Evolutionary conservation across 169 alveolate genomes (phyloP).

Genomic region (Plasmodium cynomolgi): DNA sequence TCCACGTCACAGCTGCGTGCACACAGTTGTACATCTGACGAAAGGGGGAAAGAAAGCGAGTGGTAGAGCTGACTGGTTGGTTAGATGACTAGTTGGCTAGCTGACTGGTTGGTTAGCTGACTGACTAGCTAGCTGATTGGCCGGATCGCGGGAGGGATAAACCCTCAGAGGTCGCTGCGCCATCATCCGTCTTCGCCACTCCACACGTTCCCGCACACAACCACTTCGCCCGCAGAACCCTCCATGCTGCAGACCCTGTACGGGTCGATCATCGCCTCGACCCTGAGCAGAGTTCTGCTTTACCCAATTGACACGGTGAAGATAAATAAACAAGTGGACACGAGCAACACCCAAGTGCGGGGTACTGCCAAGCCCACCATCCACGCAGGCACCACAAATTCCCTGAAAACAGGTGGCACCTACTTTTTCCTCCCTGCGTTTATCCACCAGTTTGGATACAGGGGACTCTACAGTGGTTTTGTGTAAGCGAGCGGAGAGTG

Average conservation of each 20-base stretch:
- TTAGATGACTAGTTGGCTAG: neutral
- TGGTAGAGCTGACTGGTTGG: neutral
- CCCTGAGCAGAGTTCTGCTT: conserved; percentile 19
- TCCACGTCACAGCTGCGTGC: too few species aligned
- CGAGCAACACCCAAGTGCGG: neutral
- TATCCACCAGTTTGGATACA: conserved; percentile 21
- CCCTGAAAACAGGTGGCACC: neutral
- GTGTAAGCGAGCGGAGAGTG: neutral
- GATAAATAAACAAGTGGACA: conserved; percentile 43
- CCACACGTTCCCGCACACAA: neutral
- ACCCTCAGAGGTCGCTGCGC: neutral
- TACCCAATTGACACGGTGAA: conserved; percentile 55
- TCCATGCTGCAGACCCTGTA: neutral
- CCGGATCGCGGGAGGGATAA: neutral
- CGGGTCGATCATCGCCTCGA: conserved; percentile 33
- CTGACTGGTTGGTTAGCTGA: neutral
- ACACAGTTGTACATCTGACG: neutral
- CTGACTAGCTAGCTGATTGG: neutral
- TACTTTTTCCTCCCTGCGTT: conserved; percentile 9
- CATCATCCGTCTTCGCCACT: neutral
- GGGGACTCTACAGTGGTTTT: conserved; percentile 35
- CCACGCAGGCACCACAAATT: neutral
- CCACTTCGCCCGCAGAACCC: neutral
- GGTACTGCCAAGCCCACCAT: neutral
- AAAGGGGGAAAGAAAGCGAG: neutral